These are phyloP conservation scores for Luvunga scandens DNA, from an alignment of 345 rosid species.

Conservation along the genomic window DNA sequence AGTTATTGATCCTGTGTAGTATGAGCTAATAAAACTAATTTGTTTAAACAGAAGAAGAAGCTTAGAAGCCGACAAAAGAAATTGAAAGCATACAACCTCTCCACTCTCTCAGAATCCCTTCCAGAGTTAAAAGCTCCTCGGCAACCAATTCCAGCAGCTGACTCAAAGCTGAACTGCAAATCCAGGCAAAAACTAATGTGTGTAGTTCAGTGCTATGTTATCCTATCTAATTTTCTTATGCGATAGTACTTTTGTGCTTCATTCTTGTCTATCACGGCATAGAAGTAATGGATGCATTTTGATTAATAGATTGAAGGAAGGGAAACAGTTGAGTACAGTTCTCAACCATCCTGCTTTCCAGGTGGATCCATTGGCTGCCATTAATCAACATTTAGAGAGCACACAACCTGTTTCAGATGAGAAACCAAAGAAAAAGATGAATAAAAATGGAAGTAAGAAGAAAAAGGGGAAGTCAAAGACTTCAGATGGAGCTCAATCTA, in stretches of 20 bases:
- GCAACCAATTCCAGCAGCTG: constrained; percentile 31
- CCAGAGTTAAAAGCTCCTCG: constrained; percentile 53
- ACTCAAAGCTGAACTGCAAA: constrained; percentile 70
- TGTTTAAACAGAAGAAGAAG: constrained; percentile 48
- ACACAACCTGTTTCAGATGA: constrained; percentile 60
- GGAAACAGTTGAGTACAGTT: constrained; percentile 56
- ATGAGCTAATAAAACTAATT: not conserved
- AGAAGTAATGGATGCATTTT: constrained; percentile 11
- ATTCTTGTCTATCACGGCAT: not conserved
- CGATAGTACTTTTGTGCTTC: not conserved
- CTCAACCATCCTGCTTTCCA: constrained; percentile 65
- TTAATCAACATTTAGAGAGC: constrained; percentile 64
- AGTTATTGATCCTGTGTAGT: constrained; percentile 1
- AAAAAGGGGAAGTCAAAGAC: constrained; percentile 40
- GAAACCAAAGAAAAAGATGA: constrained; percentile 52
- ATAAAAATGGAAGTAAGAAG: constrained; percentile 52
- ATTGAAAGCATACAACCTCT: constrained; percentile 67
- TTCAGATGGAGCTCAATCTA: constrained; percentile 26
- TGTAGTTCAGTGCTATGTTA: constrained; percentile 15
- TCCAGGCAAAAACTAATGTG: constrained; percentile 64
- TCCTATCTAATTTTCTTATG: not conserved
- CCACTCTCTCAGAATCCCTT: constrained; percentile 71
- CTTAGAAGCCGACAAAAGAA: constrained; percentile 58
- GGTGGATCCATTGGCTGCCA: constrained; percentile 70
- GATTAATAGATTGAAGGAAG: constrained; percentile 56